Base-by-base conservation (phyloP, 768 basidiomycete species). In the Mycena indigotica region DNA sequence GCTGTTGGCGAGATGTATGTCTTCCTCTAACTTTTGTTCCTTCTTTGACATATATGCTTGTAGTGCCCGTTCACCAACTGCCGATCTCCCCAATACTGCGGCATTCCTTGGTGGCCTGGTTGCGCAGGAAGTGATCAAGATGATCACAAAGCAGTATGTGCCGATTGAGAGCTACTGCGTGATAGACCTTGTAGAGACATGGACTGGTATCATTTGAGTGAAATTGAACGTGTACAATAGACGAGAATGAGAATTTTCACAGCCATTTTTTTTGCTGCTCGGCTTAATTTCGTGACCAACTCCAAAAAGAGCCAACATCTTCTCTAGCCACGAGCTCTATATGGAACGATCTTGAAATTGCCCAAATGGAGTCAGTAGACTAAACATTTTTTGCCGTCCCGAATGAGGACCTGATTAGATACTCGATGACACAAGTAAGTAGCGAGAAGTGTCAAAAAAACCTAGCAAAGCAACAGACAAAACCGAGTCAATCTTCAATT, bases 71-170 rank as follows among this genome's bases (percentile, higher is more conserved):
- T 80, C 93, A 6, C 91, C 90, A 2, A 86, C 82, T 0, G 87
- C 92, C 3, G 93, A 96, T 66, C 74, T 98, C 3, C 96, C 96
- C 5, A 98, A 95, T 63, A 95, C 88, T 2, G 93, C 96, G 0
- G 95, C 95, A 2, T 85, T 98, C 67, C 77, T 98, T 0, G 97
- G 97, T 1, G 97, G 97, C 2, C 72, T 98, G 30, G 88, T 98
- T 19, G 94, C 95, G 24, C 97, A 99, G 65, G 97, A 99, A 69
- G 86, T 87, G 5, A 98, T 98, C 80, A 98, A 99, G 81, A 81
- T 98, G 74, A 88, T 96, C 66, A 99, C 96, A 56, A 87, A 85
- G 66, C 97, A 99, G 72, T 99, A 99, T 69, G 82, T 95, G 15
- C 95, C 97, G 6, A 82, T 96, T 61, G 84, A 88, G 59, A 91